A percentile compares a stretch with the other conserved stretches of the same genome.
These are phyloP conservation scores for Hymenoscyphus fructigenus DNA, from an alignment of 2,329 filamentous ascomycete species.

Conservation along the genomic window DNA sequence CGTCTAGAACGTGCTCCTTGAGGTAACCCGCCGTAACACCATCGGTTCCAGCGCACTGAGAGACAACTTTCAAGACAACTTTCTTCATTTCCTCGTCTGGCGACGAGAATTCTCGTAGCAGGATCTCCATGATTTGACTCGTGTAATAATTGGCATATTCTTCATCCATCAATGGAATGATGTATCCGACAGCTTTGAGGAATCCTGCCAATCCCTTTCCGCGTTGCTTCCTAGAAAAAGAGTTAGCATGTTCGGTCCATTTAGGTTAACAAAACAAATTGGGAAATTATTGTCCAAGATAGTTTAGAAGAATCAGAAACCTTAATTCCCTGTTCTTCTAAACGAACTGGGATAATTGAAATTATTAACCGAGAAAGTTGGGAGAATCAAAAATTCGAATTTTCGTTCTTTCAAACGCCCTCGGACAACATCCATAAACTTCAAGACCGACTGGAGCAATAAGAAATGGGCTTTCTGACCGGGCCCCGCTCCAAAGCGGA, in stretches of 20 bases:
- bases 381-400: neutral
- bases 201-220: constrained; percentile 95
- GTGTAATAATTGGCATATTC: constrained; percentile 99
- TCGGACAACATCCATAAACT: neutral
- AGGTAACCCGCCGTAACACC: constrained; percentile 93
- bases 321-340: neutral
- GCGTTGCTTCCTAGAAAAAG: constrained; percentile 67
- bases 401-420: neutral
- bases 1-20: constrained; percentile 90
- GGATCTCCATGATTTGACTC: constrained; percentile 97
- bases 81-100: constrained; percentile 99
- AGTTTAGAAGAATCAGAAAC: too few species aligned
- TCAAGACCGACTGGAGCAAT: neutral
- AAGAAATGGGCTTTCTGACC: neutral
- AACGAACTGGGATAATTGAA: neutral
- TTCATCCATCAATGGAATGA: constrained; percentile 98
- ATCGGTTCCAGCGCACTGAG: constrained; percentile 90
- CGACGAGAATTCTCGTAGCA: constrained; percentile 92
- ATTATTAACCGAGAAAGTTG: neutral
- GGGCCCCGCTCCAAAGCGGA: constrained; percentile 82
- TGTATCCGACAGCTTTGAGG: constrained; percentile 95
- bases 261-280: too few species aligned
- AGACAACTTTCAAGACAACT: constrained; percentile 95
- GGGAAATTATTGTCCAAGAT: too few species aligned
- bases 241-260: constrained; percentile 8